phyloP scores from a whole-genome alignment of 2,329 filamentous ascomycete species.

The Fusarium coicis region DNA sequence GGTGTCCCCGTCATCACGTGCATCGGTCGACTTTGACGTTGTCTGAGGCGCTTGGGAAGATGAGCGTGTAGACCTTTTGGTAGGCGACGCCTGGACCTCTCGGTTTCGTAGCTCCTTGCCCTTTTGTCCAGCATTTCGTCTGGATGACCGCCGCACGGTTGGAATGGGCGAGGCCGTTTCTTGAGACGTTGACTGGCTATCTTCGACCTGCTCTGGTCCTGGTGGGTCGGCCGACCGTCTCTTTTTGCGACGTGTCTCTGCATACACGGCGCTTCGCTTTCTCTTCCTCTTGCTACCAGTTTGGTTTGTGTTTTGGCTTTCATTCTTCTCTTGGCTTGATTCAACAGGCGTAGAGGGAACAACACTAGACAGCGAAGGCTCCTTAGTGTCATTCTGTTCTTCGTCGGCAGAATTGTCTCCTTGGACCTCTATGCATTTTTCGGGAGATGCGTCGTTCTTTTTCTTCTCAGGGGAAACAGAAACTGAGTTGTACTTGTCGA shows the following conservation, averaged over 20 bases:
- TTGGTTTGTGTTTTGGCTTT: conserved; percentile 19
- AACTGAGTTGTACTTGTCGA: conserved; percentile 26
- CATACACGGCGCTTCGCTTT: conserved; percentile 36
- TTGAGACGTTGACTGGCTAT: conserved; percentile 33
- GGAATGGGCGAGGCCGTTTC: conserved; percentile 31
- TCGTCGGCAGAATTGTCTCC: conserved; percentile 34
- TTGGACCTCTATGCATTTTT: conserved; percentile 39
- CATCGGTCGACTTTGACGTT: conserved; percentile 2
- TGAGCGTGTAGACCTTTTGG: conserved; percentile 15
- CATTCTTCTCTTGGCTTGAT: conserved; percentile 9
- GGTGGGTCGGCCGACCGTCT: conserved; percentile 40
- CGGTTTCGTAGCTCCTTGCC: conserved; percentile 20
- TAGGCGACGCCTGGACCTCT: conserved; percentile 17
- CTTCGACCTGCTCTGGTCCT: conserved; percentile 26
- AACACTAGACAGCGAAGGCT: conserved; percentile 21
- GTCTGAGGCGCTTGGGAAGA: conserved; percentile 3
- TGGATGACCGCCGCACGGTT: conserved; percentile 40
- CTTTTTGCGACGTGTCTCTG: conserved; percentile 46
- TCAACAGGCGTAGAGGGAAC: conserved; percentile 42
- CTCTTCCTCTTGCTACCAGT: conserved; percentile 47
- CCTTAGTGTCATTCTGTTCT: conserved; percentile 18
- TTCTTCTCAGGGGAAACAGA: conserved; percentile 33
- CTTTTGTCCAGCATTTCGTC: conserved; percentile 35
- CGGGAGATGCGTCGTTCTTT: not conserved
- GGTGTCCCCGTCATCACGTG: conserved; percentile 48